Evolutionary conservation across 257 asterid genomes (phyloP), one percentile per base, ranked within the genome.

Genomic region (Przewalskia tangutica): DNA sequence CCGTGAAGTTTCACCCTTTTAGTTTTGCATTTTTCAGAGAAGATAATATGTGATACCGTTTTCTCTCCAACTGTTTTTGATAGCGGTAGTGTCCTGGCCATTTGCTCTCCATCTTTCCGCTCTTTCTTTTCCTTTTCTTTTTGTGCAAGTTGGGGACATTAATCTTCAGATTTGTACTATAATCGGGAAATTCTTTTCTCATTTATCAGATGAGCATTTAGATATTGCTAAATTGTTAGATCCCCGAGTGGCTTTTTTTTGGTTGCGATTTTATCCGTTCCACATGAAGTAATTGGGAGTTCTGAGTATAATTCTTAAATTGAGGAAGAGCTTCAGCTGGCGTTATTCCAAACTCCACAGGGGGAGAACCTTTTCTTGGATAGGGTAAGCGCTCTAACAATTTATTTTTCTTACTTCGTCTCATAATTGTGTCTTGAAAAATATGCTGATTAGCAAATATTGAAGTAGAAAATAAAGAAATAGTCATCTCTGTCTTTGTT

Each of bases 301-400:
- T 76, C n/a, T 53, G 77, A 10, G 10, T 42, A 75, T 44, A 11
- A 12, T 36, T 64, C 76, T 48, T 17, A 53, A 51, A 18, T 84
- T 85, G 85, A 94, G 98, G 98, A 93, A 88, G 97, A 94, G 90
- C 94, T 94, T 86, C 93, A 88, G 88, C 89, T 93, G 84, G 97
- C 98, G 81, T 81, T 94, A 83, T 90, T 90, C 85, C 87, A 88
- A 85, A 87, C 93, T 84, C 86, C 90, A 54, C 64, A 83, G 42
- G 93, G 95, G 40, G 92, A 91, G 85, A 91, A 90, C 85, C 95
- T 94, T 84, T 91, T 93, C 77, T 79, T 93, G 86, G 97, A 93
- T 82, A 86, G 97, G 95, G 98, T 94, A 91, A 91, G 77, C 79
- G 56, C 83, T 58, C 77, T 82, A 40, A 36, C 48, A 34, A n/a